Evolutionary conservation across 495 filamentous ascomycete species (phyloP).

Genomic region (Articulospora tetracladia): DNA sequence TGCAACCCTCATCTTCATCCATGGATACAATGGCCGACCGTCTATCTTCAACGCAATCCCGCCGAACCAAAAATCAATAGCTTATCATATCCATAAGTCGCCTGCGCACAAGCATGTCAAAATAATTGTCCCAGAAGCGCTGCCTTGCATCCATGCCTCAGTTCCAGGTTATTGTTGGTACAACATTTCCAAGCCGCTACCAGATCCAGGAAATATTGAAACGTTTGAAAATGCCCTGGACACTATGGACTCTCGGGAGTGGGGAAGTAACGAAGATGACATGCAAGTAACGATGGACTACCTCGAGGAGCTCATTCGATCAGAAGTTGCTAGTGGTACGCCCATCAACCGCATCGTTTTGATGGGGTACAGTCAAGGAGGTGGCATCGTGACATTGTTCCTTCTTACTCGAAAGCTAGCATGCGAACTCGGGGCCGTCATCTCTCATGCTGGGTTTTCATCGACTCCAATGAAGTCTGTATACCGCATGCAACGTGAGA

Average conservation of each 20-base stretch:
- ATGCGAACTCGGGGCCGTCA: constrained; percentile 3
- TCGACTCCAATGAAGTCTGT: constrained; percentile 3
- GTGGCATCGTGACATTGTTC: constrained; percentile 4
- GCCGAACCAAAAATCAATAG: constrained; percentile 2
- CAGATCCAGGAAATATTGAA: neutral
- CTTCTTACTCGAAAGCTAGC: constrained; percentile 1
- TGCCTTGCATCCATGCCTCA: constrained; percentile 5
- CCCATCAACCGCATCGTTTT: constrained; percentile 7
- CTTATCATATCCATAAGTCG: constrained; percentile 9
- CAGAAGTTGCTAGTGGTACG: neutral
- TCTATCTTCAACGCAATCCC: constrained; percentile 5
- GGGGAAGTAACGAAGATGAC: constrained; percentile 9
- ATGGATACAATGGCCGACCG: constrained; percentile 7
- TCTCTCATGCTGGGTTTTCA: constrained; percentile 11
- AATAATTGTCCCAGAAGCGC: constrained; percentile 8
- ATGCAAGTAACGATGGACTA: constrained; percentile 10
- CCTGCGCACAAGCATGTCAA: constrained; percentile 12
- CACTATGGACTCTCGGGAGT: neutral
- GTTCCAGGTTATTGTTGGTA: constrained; percentile 11
- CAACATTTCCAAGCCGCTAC: constrained; percentile 7
- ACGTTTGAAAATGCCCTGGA: neutral
- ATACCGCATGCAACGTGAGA: constrained; percentile 1
- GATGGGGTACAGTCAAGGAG: constrained; percentile 16
- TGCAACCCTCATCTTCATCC: constrained; percentile 16
- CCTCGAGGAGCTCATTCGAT: constrained; percentile 9